Percentiles rank a stretch among this genome's conserved stretches.
Conservation (phyloP, 2,329 filamentous ascomycete species). For the Daldinia sp. region DNA sequence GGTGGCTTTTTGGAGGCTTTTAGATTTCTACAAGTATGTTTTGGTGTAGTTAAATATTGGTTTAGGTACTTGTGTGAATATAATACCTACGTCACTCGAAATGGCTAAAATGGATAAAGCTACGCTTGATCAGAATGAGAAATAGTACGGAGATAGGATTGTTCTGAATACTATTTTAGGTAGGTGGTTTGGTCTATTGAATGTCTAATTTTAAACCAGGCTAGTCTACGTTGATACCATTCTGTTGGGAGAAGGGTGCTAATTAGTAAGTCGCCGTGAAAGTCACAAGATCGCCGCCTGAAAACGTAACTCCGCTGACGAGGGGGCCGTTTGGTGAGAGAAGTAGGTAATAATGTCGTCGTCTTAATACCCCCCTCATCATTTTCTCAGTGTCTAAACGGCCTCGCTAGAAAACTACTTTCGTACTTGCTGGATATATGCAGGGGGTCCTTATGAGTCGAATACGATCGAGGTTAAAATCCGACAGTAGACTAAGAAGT, state of each 20-base stretch:
- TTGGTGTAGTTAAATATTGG: too few relatives aligned
- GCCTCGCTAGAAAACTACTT: too few relatives aligned
- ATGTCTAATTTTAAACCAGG: neutral
- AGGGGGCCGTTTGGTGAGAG: slow-evolving; percentile 1
- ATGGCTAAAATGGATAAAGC: neutral
- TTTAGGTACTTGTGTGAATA: too few relatives aligned
- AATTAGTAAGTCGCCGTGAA: neutral
- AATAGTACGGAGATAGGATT: neutral
- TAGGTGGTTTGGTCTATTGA: slow-evolving; percentile 1
- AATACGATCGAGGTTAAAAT: neutral
- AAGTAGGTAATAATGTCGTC: neutral
- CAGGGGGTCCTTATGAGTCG: neutral
- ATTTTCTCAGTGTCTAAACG: neutral
- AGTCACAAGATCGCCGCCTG: slow-evolving; percentile 6
- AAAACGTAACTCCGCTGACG: neutral
- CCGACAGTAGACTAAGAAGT: neutral
- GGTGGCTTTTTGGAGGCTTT: neutral
- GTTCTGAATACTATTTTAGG: neutral
- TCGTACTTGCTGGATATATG: neutral
- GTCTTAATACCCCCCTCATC: neutral
- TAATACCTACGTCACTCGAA: neutral
- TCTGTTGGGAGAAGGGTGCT: slow-evolving; percentile 1
- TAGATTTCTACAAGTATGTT: neutral
- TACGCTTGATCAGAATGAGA: neutral
- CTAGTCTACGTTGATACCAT: neutral